These are phyloP conservation scores for Pseudopyrenochaeta lycopersici DNA, from an alignment of 2,329 filamentous ascomycete species.

Conservation along the genomic window DNA sequence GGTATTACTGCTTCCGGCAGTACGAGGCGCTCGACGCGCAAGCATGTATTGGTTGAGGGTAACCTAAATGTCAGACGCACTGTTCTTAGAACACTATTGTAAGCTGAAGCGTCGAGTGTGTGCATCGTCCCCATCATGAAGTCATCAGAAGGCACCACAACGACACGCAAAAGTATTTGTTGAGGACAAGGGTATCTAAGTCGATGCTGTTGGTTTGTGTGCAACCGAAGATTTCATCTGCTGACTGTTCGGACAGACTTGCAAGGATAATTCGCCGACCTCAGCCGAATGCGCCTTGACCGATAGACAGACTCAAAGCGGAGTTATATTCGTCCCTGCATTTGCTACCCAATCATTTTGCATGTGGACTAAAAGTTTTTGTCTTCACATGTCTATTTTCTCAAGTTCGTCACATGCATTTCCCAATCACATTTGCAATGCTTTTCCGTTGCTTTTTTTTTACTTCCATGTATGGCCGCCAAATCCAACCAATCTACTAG, in stretches of 20 bases:
- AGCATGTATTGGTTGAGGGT: too few relatives aligned
- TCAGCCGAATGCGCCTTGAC: neutral
- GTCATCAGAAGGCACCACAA: too few relatives aligned
- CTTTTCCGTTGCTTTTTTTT: neutral
- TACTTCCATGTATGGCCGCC: neutral
- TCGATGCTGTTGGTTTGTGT: neutral
- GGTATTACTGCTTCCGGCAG: neutral
- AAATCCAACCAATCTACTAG: neutral
- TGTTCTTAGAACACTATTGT: too few relatives aligned
- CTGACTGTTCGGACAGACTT: neutral
- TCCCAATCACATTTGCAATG: neutral
- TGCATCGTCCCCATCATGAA: too few relatives aligned
- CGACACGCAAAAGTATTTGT: neutral
- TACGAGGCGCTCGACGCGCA: too few relatives aligned
- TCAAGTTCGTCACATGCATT: neutral
- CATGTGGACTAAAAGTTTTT: neutral
- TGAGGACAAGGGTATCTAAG: neutral
- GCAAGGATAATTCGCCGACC: neutral
- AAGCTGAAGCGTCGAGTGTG: too few relatives aligned
- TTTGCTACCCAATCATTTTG: conserved; percentile 1
- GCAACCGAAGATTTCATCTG: neutral
- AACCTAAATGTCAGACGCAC: too few relatives aligned
- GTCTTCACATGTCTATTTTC: neutral
- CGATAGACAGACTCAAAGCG: neutral
- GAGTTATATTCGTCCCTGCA: neutral